Conservation (phyloP, 192 early-diverging fungal genomes). For the Gamsiella multidivaricata region DNA sequence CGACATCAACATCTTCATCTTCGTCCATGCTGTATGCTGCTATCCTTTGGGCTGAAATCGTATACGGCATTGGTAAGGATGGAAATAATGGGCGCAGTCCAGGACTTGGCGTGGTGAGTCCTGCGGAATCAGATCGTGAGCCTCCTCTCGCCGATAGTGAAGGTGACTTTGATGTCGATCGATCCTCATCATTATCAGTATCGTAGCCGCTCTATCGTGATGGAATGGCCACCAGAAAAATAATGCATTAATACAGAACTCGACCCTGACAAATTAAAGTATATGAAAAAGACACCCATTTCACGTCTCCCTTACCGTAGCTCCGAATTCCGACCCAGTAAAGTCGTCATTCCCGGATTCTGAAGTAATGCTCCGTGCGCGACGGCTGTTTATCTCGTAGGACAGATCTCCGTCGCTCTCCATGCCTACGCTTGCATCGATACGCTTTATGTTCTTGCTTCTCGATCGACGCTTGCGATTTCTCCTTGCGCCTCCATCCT, state of each 20-base stretch:
- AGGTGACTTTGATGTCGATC: conserved; percentile 41
- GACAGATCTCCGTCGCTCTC: conserved; percentile 23
- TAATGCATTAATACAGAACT: neutral
- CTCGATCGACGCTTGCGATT: conserved; percentile 11
- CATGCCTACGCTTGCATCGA: conserved; percentile 24
- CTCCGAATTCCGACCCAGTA: conserved; percentile 51
- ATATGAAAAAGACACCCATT: neutral
- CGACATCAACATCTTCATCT: conserved; percentile 46
- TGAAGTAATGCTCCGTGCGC: conserved; percentile 43
- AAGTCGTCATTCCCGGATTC: conserved; percentile 52
- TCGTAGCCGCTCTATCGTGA: conserved; percentile 52
- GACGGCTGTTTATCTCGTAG: conserved; percentile 26
- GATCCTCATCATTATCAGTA: conserved; percentile 49
- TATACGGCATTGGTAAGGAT: conserved; percentile 15
- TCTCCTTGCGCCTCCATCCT: neutral
- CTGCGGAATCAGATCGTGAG: conserved; percentile 29
- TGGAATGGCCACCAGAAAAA: neutral
- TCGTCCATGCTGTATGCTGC: conserved; percentile 36
- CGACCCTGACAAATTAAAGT: too few relatives aligned
- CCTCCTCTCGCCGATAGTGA: conserved; percentile 32
- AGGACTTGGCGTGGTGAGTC: conserved; percentile 37
- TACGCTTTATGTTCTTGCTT: conserved; percentile 42
- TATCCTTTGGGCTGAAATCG: conserved; percentile 7
- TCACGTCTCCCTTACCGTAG: conserved; percentile 30
- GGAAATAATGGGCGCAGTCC: conserved; percentile 31